Conservation (phyloP, 1,284 basidiomycete species). For the Cutaneotrichosporon dermatis region DNA sequence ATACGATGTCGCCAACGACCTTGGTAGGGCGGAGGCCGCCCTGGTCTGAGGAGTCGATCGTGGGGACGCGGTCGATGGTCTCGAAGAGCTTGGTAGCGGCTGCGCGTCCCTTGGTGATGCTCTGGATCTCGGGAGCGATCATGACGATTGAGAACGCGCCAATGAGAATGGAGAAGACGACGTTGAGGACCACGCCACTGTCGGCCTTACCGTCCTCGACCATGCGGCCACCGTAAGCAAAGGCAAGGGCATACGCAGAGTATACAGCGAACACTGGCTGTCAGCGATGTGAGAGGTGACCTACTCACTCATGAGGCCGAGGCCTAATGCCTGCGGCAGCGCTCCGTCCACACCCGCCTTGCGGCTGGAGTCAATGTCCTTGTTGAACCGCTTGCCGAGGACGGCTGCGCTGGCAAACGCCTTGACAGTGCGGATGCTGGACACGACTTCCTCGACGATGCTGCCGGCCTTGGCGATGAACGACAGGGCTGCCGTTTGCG, state of each 20-base stretch:
- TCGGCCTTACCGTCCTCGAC: slow-evolving; percentile 52
- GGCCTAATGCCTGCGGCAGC: slow-evolving; percentile 61
- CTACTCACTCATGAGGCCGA: slow-evolving; percentile 54
- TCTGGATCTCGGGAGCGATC: slow-evolving; percentile 69
- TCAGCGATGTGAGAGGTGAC: background rate
- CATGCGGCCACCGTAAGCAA: slow-evolving; percentile 49
- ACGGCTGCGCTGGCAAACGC: slow-evolving; percentile 80
- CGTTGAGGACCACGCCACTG: slow-evolving; percentile 70
- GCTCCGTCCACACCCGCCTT: slow-evolving; percentile 64
- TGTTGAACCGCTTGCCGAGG: slow-evolving; percentile 66
- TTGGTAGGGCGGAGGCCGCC: slow-evolving; percentile 66
- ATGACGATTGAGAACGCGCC: slow-evolving; percentile 77
- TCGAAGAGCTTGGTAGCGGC: slow-evolving; percentile 90
- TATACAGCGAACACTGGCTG: slow-evolving; percentile 68
- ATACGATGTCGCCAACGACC: slow-evolving; percentile 68
- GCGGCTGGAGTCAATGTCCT: slow-evolving; percentile 58
- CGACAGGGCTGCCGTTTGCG: slow-evolving; percentile 57
- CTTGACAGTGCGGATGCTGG: slow-evolving; percentile 58
- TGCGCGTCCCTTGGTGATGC: slow-evolving; percentile 72
- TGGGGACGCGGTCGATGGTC: slow-evolving; percentile 77
- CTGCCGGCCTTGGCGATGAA: slow-evolving; percentile 76
- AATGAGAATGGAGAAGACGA: slow-evolving; percentile 77
- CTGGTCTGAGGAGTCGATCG: slow-evolving; percentile 74
- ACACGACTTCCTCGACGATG: slow-evolving; percentile 87
- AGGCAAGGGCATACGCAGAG: slow-evolving; percentile 47